These are phyloP conservation scores for Halteria grandinella DNA, from an alignment of 73 alveolate genomes.

Conservation along the genomic window DNA sequence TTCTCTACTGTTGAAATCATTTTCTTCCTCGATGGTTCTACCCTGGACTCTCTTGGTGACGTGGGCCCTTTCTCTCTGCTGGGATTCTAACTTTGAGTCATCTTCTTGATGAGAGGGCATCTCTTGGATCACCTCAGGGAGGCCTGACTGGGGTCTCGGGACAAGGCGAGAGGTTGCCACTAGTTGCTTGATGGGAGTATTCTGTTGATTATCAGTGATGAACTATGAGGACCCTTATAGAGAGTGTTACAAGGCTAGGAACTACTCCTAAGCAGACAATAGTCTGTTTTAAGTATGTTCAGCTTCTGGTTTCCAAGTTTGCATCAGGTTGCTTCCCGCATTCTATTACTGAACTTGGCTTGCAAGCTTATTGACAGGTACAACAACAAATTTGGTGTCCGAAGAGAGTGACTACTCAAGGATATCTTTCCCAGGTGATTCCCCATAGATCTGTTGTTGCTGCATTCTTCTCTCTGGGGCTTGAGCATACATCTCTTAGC, in stretches of 20 bases:
- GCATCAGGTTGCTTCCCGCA: background rate
- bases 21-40: constrained; percentile 14
- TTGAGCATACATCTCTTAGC: no score
- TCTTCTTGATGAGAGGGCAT: constrained; percentile 39
- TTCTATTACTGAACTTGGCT: constrained; percentile 1
- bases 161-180: no score
- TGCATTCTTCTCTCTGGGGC: no score
- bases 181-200: no score
- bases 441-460: no score
- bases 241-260: no score
- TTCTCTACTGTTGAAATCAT: constrained; percentile 44
- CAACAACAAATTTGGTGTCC: constrained; percentile 34
- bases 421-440: no score
- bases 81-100: background rate
- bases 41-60: no score
- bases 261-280: no score
- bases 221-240: no score
- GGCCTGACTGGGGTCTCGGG: constrained; percentile 19
- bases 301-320: constrained; percentile 22
- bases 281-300: no score
- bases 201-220: no score
- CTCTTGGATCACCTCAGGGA: constrained; percentile 29
- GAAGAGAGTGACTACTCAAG: constrained; percentile 33
- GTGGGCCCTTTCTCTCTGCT: background rate
- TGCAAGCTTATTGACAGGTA: constrained; percentile 8